These are phyloP conservation scores for Umbelopsis sp. DNA, from an alignment of 192 early-diverging fungal species.

Conservation along the genomic window DNA sequence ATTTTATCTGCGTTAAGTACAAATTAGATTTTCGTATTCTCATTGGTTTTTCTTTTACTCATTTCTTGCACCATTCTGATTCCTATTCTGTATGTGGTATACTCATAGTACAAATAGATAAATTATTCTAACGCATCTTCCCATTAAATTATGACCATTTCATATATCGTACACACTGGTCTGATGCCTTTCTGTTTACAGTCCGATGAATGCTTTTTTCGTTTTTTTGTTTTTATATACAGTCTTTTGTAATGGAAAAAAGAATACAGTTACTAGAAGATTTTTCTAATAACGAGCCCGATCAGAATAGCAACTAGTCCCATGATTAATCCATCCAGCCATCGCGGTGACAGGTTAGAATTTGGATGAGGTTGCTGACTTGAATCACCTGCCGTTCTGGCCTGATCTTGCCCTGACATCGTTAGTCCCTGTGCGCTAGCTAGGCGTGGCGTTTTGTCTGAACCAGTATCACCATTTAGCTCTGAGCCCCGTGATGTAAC, in stretches of 20 bases:
- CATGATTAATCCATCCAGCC: slow-evolving; percentile 41
- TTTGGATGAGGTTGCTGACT: background rate
- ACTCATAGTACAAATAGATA: slow-evolving; percentile 8
- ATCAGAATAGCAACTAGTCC: slow-evolving; percentile 30
- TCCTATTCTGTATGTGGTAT: background rate
- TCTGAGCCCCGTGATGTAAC: background rate
- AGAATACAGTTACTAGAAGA: background rate
- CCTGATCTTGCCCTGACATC: background rate
- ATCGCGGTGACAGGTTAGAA: slow-evolving; percentile 19
- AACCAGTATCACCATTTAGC: background rate
- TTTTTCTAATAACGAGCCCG: slow-evolving; percentile 25
- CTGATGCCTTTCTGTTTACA: no score
- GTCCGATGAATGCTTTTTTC: no score
- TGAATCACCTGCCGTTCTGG: background rate
- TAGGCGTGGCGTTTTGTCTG: background rate
- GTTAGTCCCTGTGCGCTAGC: background rate
- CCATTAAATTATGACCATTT: background rate
- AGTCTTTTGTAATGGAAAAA: no score
- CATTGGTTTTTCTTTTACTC: background rate
- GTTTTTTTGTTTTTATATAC: no score
- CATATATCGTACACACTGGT: no score
- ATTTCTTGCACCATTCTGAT: background rate
- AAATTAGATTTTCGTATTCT: slow-evolving; percentile 2
- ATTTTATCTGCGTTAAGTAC: background rate
- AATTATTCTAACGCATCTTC: background rate